A percentile compares a stretch with the other conserved stretches of the same genome.
phyloP scores from a whole-genome alignment of 2,329 filamentous ascomycete genomes.

The Corinectria fuckeliana region DNA sequence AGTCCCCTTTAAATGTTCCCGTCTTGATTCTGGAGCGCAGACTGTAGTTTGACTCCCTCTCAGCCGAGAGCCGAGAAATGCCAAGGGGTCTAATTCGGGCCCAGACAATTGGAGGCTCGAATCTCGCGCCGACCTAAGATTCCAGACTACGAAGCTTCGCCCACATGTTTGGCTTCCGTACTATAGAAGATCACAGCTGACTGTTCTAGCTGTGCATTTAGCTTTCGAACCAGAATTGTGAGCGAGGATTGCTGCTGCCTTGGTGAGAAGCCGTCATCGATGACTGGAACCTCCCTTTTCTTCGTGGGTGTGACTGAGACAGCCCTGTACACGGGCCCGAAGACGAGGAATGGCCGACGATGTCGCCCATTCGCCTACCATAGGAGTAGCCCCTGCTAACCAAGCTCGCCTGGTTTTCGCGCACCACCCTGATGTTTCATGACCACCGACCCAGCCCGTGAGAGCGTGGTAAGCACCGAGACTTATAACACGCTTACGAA shows the following conservation, averaged over 20 bases:
- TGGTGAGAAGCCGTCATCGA: slow-evolving; percentile 5
- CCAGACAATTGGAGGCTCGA: too few species aligned
- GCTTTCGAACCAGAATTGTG: background rate
- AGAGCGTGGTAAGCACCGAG: background rate
- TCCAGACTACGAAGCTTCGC: background rate
- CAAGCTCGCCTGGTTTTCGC: background rate
- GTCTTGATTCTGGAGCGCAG: too few species aligned
- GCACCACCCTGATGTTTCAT: background rate
- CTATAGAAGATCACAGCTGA: background rate
- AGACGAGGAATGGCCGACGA: background rate
- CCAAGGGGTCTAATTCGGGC: too few species aligned
- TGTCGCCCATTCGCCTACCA: background rate
- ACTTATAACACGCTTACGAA: slow-evolving; percentile 9
- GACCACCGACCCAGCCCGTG: background rate
- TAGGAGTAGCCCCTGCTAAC: background rate
- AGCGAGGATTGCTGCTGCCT: slow-evolving; percentile 12
- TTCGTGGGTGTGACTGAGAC: background rate
- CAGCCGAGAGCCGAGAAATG: too few species aligned
- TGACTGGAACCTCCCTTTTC: background rate
- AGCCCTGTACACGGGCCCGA: background rate
- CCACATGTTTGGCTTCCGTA: background rate
- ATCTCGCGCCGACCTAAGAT: too few species aligned
- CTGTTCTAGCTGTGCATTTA: background rate
- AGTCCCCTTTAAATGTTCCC: too few species aligned
- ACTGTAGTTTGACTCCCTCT: too few species aligned